phyloP scores from a whole-genome alignment of 2,329 filamentous ascomycete genomes.

The Cladosporium oxysporum region DNA sequence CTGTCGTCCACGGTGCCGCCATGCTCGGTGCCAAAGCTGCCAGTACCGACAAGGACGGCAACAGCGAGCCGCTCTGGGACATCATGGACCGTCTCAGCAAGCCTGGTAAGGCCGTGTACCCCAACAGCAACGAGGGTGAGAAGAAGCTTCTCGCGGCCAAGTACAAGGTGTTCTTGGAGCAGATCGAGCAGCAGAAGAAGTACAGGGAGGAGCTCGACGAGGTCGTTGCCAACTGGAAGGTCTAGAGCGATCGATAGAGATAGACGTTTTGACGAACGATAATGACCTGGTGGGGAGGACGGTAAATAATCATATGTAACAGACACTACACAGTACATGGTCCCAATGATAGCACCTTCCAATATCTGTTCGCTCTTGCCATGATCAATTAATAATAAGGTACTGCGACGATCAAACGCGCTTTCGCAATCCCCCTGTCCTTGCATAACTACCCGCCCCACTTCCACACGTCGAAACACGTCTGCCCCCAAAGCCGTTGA shows the following conservation, averaged over 20 bases:
- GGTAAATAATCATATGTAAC: background rate
- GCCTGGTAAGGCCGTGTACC: slow-evolving; percentile 79
- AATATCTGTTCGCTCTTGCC: background rate
- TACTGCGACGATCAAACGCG: background rate
- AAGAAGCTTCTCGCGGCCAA: slow-evolving; percentile 82
- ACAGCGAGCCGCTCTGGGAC: slow-evolving; percentile 85
- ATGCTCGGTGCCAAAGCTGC: slow-evolving; percentile 99
- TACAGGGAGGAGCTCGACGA: slow-evolving; percentile 79
- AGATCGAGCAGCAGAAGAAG: slow-evolving; percentile 79
- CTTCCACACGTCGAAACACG: slow-evolving; percentile 5
- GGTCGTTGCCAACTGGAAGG: slow-evolving; percentile 41
- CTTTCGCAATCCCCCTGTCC: background rate
- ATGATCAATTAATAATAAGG: no score
- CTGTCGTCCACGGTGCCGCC: slow-evolving; percentile 95
- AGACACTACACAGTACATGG: background rate
- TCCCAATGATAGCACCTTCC: background rate
- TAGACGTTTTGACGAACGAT: background rate
- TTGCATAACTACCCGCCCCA: background rate
- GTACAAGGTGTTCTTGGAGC: slow-evolving; percentile 93
- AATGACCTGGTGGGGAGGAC: background rate
- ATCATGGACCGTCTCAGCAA: slow-evolving; percentile 99
- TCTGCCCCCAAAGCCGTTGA: background rate
- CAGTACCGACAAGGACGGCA: slow-evolving; percentile 72
- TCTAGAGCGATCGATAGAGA: slow-evolving; percentile 6
- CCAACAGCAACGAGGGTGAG: slow-evolving; percentile 69